These are phyloP conservation scores for Xylaria sp. DNA, from an alignment of 2,329 filamentous ascomycete genomes.

Conservation along the genomic window DNA sequence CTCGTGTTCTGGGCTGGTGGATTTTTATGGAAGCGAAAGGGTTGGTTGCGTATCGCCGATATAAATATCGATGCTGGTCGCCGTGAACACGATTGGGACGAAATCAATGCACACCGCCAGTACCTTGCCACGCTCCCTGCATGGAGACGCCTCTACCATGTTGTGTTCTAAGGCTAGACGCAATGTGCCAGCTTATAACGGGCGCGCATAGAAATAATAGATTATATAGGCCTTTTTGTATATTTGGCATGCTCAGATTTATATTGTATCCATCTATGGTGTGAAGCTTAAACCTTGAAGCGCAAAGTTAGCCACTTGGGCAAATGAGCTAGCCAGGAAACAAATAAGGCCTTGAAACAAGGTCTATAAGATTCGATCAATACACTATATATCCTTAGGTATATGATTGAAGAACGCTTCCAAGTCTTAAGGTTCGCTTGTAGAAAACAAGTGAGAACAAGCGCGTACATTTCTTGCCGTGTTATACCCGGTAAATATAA, in stretches of 20 bases:
- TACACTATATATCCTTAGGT: not conserved
- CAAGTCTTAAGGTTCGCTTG: not conserved
- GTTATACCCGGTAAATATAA: no score
- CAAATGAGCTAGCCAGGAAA: not conserved
- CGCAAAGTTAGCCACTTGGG: not conserved
- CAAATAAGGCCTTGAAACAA: not conserved
- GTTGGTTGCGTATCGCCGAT: conserved; percentile 65
- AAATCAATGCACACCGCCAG: conserved; percentile 60
- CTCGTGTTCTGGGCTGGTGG: conserved; percentile 64
- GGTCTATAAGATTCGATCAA: not conserved
- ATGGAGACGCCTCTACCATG: conserved; percentile 54
- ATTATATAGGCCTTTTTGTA: conserved; percentile 26
- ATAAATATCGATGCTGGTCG: conserved; percentile 75
- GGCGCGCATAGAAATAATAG: conserved; percentile 35
- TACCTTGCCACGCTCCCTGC: conserved; percentile 57
- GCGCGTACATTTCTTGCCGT: not conserved
- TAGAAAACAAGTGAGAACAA: no score
- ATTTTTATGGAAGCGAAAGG: conserved; percentile 71
- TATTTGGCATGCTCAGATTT: conserved; percentile 4
- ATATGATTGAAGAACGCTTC: not conserved
- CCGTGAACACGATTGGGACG: conserved; percentile 70
- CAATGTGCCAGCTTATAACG: conserved; percentile 28
- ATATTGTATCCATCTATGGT: conserved; percentile 7
- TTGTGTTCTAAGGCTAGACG: conserved; percentile 46
- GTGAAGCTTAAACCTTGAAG: not conserved